Conservation (phyloP, 2,329 filamentous ascomycete genomes). For the Apiospora saccharicola region DNA sequence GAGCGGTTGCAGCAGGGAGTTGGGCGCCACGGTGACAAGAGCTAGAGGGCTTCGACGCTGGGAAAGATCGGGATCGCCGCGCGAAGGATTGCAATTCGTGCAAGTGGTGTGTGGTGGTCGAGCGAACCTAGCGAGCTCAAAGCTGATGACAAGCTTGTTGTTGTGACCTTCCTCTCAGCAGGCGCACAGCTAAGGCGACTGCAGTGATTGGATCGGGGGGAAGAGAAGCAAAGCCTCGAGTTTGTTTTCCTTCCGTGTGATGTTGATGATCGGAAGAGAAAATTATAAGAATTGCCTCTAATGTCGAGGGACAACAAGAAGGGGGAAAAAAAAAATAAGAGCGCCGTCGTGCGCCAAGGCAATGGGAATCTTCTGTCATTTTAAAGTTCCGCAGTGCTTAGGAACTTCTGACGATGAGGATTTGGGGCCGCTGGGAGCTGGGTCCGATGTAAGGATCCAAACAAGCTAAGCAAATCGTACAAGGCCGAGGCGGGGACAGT, state of each 20-base stretch:
- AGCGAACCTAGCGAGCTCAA: not conserved
- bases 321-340: not conserved
- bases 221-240: not conserved
- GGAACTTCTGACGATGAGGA: conserved; percentile 20
- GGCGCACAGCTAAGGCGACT: conserved; percentile 22
- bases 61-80: conserved; percentile 7
- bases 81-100: not conserved
- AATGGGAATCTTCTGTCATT: conserved; percentile 24
- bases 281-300: not conserved
- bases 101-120: conserved; percentile 11
- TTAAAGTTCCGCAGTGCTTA: conserved; percentile 22
- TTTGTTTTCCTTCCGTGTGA: too few relatives aligned
- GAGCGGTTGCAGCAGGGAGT: not conserved
- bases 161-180: conserved; percentile 1
- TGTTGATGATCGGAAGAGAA: not conserved
- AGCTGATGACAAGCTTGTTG: conserved; percentile 2
- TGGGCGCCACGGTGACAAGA: not conserved
- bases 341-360: conserved; percentile 17
- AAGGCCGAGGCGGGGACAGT: conserved; percentile 13
- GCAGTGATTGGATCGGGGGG: not conserved
- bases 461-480: conserved; percentile 20
- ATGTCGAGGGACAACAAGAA: not conserved
- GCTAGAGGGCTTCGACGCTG: not conserved
- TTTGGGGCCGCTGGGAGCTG: conserved; percentile 5
- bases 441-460: conserved; percentile 22